Evolutionary conservation across 148 eudicot species (phyloP).

Genomic region (Vaccinium vitisidaea): DNA sequence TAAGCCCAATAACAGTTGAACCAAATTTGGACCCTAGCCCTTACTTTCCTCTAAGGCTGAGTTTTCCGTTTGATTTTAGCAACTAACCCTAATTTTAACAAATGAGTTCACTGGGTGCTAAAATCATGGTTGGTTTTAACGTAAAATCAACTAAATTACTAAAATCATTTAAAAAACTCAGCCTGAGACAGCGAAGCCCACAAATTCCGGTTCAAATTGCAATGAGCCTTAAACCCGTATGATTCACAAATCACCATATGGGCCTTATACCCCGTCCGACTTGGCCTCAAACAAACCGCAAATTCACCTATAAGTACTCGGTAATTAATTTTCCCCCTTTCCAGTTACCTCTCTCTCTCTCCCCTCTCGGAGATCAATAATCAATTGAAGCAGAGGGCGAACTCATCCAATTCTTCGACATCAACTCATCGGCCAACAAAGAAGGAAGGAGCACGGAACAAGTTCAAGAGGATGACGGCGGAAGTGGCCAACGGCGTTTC

Average conservation of each 20-base stretch:
- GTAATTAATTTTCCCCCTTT: too few relatives aligned
- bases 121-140: too few relatives aligned
- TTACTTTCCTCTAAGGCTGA: too few relatives aligned
- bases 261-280: not conserved
- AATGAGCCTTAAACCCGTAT: not conserved
- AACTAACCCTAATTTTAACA: too few relatives aligned
- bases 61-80: too few relatives aligned
- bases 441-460: not conserved
- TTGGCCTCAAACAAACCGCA: not conserved
- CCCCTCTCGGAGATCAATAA: not conserved
- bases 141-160: too few relatives aligned
- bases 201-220: not conserved
- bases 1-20: too few relatives aligned
- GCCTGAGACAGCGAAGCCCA: too few relatives aligned
- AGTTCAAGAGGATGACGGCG: slow-evolving; percentile 33
- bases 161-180: too few relatives aligned
- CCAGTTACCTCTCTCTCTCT: not conserved
- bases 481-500: slow-evolving; percentile 37
- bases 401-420: not conserved
- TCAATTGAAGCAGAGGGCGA: not conserved
- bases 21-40: too few relatives aligned
- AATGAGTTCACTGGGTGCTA: too few relatives aligned
- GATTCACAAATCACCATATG: not conserved
- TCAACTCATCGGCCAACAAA: not conserved
- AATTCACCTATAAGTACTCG: too few relatives aligned